Conservation (phyloP, 768 basidiomycete species). For the Trametes coccinea region DNA sequence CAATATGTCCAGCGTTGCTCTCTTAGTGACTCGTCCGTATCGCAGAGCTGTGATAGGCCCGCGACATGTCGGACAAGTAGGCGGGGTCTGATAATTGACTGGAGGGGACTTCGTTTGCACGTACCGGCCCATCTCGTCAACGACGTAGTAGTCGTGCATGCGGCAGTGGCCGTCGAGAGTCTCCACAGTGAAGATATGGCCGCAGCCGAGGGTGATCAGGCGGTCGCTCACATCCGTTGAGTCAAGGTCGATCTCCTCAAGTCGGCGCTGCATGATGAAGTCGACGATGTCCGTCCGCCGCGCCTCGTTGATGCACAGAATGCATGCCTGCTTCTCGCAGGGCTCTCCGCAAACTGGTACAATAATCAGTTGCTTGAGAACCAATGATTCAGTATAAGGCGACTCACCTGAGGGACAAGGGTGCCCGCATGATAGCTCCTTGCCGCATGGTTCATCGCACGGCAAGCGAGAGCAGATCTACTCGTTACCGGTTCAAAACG, state of each 20-base stretch:
- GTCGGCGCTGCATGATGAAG: conserved; percentile 34
- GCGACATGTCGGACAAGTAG: conserved; percentile 39
- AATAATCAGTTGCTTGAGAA: not conserved
- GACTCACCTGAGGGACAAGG: conserved; percentile 39
- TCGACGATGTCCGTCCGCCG: conserved; percentile 36
- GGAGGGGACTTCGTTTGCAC: conserved; percentile 30
- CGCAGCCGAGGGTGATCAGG: conserved; percentile 34
- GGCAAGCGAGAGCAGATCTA: conserved; percentile 42
- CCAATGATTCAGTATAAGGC: not conserved
- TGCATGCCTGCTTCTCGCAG: conserved; percentile 36
- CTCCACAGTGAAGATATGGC: conserved; percentile 43
- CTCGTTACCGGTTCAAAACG: no score
- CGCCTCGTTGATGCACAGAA: conserved; percentile 30
- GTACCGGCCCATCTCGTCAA: conserved; percentile 28
- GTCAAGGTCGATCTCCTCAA: conserved; percentile 29
- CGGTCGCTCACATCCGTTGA: conserved; percentile 34
- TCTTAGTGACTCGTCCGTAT: conserved; percentile 39
- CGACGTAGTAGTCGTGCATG: conserved; percentile 33
- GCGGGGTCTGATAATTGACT: conserved; percentile 32
- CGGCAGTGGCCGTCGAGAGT: conserved; percentile 40
- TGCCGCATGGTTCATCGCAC: conserved; percentile 35
- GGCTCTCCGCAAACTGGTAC: conserved; percentile 40
- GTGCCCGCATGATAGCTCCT: conserved; percentile 38
- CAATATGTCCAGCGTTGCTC: conserved; percentile 38
- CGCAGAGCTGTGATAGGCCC: conserved; percentile 35